These are phyloP conservation scores for Euptelea pleiosperma DNA, from an alignment of 164 flowering plant species.

Conservation along the genomic window DNA sequence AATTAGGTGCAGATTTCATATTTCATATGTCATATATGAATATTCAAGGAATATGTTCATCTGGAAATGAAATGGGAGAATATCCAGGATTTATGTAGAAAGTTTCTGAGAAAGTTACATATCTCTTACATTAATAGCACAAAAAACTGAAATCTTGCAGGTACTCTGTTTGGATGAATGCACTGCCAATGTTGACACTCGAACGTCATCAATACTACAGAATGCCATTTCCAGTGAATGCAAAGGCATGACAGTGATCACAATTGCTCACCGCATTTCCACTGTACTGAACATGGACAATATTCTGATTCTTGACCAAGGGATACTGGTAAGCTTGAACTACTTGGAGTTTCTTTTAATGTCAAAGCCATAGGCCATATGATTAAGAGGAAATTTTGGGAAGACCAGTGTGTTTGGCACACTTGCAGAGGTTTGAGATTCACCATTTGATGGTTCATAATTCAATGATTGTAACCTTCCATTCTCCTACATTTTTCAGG, in stretches of 20 bases:
- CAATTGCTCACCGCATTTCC: conserved; percentile 97
- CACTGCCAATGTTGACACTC: conserved; percentile 80
- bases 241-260: conserved; percentile 73
- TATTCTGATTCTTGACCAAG: conserved; percentile 74
- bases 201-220: conserved; percentile 65
- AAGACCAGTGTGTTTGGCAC: too few relatives aligned
- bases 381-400: too few relatives aligned
- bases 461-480: background rate
- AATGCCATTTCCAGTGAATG: conserved; percentile 65
- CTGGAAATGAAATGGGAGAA: too few relatives aligned
- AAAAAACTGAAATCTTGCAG: conserved; percentile 31
- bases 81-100: too few relatives aligned
- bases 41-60: background rate
- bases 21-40: too few relatives aligned
- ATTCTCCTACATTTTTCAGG: background rate
- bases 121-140: background rate
- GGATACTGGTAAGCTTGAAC: conserved; percentile 54
- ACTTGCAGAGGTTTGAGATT: too few relatives aligned
- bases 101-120: background rate
- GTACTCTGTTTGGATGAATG: conserved; percentile 95
- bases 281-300: conserved; percentile 75
- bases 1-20: too few relatives aligned
- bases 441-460: background rate
- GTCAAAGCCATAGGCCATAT: background rate
- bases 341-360: background rate